Evolutionary conservation across 371 early-diverging fungal genomes (phyloP).

Genomic region (Mortierella sp.): DNA sequence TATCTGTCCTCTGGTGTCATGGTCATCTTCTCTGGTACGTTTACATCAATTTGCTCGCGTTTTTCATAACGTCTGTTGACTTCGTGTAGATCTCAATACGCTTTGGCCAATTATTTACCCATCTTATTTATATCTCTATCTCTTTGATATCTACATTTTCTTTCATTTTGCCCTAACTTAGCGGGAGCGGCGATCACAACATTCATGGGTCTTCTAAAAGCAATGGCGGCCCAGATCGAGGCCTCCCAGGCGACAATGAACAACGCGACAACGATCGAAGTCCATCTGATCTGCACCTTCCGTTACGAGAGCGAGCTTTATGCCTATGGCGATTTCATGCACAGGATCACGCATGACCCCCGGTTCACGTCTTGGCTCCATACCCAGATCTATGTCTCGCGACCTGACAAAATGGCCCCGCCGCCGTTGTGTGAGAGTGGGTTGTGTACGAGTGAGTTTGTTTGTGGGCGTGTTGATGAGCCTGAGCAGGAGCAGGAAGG

Average conservation of each 20-base stretch:
- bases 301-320: slow-evolving; percentile 51
- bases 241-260: neutral
- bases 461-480: slow-evolving; percentile 26
- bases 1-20: slow-evolving; percentile 34
- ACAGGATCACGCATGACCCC: slow-evolving; percentile 42
- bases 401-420: slow-evolving; percentile 34
- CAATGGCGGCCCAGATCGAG: slow-evolving; percentile 53
- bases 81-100: neutral
- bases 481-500: neutral
- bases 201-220: slow-evolving; percentile 45
- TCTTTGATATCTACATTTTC: neutral
- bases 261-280: slow-evolving; percentile 16
- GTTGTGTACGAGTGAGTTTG: slow-evolving; percentile 39
- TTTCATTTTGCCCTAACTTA: neutral
- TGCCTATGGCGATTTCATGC: slow-evolving; percentile 50
- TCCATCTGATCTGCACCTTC: slow-evolving; percentile 50
- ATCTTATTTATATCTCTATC: neutral
- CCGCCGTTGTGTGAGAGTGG: slow-evolving; percentile 33
- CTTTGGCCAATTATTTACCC: neutral
- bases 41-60: neutral
- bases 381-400: slow-evolving; percentile 39
- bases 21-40: slow-evolving; percentile 50
- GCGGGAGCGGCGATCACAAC: slow-evolving; percentile 53
- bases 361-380: slow-evolving; percentile 48
- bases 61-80: neutral